A percentile compares a stretch with the other conserved stretches of the same genome.
These are phyloP conservation scores for Penicillium decumbens DNA, from an alignment of 2,329 filamentous ascomycete genomes.

Conservation along the genomic window DNA sequence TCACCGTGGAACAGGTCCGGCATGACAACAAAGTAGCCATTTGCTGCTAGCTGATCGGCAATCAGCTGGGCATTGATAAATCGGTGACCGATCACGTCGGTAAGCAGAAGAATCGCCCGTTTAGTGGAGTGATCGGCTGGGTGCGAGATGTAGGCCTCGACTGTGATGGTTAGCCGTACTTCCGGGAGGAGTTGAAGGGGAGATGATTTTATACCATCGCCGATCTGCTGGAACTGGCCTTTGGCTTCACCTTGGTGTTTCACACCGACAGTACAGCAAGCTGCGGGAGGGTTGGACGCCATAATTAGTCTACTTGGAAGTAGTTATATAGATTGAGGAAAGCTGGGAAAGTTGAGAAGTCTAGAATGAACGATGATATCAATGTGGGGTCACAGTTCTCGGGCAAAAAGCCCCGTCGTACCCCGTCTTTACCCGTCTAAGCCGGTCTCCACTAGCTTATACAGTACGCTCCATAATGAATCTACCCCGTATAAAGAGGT, in stretches of 20 bases:
- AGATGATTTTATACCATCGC: conserved; percentile 8
- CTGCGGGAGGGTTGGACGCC: conserved; percentile 15
- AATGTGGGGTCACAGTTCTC: neutral
- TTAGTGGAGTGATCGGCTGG: conserved; percentile 8
- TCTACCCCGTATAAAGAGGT: neutral
- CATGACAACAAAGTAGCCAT: conserved; percentile 21
- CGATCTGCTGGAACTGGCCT: conserved; percentile 14
- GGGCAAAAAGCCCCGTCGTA: neutral
- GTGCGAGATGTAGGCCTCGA: conserved; percentile 14
- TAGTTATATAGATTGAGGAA: neutral
- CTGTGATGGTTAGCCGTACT: conserved; percentile 6
- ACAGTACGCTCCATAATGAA: neutral
- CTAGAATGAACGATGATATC: neutral
- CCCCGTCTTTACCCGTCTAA: too few species aligned
- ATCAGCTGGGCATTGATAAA: conserved; percentile 21
- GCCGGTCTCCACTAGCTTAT: too few species aligned
- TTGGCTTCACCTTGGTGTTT: conserved; percentile 18
- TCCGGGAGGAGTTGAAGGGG: neutral
- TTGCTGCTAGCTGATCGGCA: conserved; percentile 19
- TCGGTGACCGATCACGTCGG: conserved; percentile 20
- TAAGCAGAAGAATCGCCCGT: conserved; percentile 15
- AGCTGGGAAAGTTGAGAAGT: neutral
- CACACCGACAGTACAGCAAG: conserved; percentile 16
- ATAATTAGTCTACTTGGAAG: conserved; percentile 3
- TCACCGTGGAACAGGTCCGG: conserved; percentile 22